Evolutionary conservation across 441 rosid species (phyloP).

Genomic region (Melastoma candidum): DNA sequence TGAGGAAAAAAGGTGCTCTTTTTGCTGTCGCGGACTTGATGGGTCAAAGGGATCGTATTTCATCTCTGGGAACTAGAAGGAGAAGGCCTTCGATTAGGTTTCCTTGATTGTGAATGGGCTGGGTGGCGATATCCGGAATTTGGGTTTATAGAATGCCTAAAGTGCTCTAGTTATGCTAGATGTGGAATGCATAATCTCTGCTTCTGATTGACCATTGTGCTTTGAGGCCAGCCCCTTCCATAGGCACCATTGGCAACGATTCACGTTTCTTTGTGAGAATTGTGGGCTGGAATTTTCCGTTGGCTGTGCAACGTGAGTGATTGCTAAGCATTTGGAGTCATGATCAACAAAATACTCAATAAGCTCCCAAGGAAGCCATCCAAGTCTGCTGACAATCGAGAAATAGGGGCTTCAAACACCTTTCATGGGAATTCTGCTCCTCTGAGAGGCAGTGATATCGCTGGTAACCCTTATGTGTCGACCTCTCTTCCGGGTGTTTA

Average conservation of each 20-base stretch:
- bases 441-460: constrained; percentile 39
- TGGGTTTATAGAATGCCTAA: constrained; percentile 8
- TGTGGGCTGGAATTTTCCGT: background rate
- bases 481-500: constrained; percentile 21
- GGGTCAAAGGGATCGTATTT: constrained; percentile 8
- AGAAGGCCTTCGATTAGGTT: background rate
- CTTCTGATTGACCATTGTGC: constrained; percentile 7
- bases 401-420: constrained; percentile 48
- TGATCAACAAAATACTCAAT: constrained; percentile 78
- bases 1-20: constrained; percentile 7
- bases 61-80: constrained; percentile 4
- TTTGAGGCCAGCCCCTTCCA: constrained; percentile 4
- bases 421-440: constrained; percentile 32
- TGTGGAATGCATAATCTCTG: constrained; percentile 14
- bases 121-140: constrained; percentile 1
- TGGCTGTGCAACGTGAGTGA: constrained; percentile 1
- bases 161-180: constrained; percentile 12
- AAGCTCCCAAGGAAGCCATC: constrained; percentile 80
- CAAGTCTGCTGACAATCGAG: constrained; percentile 46
- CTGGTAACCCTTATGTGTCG: constrained; percentile 20
- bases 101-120: constrained; percentile 2
- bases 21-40: constrained; percentile 15
- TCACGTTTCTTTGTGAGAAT: constrained; percentile 9
- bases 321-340: constrained; percentile 19
- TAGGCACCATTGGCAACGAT: constrained; percentile 7